phyloP scores from a whole-genome alignment of 2,329 filamentous ascomycete genomes.

The Aplosporella prunicola region DNA sequence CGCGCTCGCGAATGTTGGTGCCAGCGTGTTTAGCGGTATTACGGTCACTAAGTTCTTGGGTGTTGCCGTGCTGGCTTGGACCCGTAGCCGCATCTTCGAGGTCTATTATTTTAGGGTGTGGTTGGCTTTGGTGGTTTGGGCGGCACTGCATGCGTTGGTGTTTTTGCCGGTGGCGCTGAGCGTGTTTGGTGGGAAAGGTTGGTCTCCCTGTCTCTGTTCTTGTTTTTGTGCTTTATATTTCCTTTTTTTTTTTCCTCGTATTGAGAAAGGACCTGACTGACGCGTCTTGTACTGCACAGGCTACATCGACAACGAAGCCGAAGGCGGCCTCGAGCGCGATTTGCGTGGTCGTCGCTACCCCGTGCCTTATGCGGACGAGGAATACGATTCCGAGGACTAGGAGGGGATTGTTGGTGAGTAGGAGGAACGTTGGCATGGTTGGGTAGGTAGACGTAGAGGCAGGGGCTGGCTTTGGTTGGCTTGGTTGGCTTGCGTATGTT shows the following conservation, averaged over 20 bases:
- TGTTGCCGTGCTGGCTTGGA: constrained; percentile 87
- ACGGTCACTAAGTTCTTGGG: constrained; percentile 92
- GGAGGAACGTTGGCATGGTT: too few species aligned
- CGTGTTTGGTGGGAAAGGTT: constrained; percentile 69
- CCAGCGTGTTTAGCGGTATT: constrained; percentile 90
- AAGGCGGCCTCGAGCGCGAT: constrained; percentile 84
- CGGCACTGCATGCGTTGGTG: constrained; percentile 76
- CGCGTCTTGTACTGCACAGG: constrained; percentile 35
- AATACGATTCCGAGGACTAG: constrained; percentile 65
- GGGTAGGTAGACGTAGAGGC: too few species aligned
- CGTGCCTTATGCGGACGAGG: constrained; percentile 62
- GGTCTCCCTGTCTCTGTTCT: constrained; percentile 17
- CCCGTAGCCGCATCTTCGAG: constrained; percentile 95
- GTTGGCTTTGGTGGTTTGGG: constrained; percentile 84
- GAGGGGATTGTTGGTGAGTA: too few species aligned
- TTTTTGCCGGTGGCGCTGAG: constrained; percentile 87
- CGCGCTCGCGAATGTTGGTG: constrained; percentile 86
- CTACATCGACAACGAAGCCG: constrained; percentile 77
- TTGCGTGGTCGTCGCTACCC: constrained; percentile 67
- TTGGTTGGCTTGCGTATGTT: too few species aligned
- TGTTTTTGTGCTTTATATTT: not conserved
- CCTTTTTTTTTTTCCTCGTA: not conserved
- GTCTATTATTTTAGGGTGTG: constrained; percentile 98
- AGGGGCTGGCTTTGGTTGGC: too few species aligned
- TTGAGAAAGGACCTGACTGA: constrained; percentile 8